Conservation (phyloP, 2,329 filamentous ascomycete genomes). For the Cladophialophora bantiana region DNA sequence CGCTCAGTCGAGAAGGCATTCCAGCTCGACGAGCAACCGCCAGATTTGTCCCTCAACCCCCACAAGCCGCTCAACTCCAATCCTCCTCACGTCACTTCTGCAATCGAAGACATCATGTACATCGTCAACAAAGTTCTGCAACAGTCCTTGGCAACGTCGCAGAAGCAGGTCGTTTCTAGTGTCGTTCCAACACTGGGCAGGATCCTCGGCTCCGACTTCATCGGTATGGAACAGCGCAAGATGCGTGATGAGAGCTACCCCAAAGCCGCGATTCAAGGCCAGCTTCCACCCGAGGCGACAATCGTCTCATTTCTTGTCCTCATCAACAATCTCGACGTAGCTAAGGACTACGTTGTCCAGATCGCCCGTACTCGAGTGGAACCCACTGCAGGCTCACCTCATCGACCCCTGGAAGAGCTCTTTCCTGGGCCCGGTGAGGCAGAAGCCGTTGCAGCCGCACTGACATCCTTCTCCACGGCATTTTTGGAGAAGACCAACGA, state of each 20-base stretch:
- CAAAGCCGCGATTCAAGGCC: slow-evolving; percentile 76
- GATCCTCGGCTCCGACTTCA: slow-evolving; percentile 86
- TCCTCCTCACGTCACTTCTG: slow-evolving; percentile 89
- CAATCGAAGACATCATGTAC: slow-evolving; percentile 99
- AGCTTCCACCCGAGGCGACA: slow-evolving; percentile 83
- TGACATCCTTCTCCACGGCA: slow-evolving; percentile 66
- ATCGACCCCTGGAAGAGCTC: slow-evolving; percentile 46
- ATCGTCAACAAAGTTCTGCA: slow-evolving; percentile 93
- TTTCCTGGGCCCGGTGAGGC: slow-evolving; percentile 85
- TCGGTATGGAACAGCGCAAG: slow-evolving; percentile 95
- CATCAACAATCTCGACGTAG: slow-evolving; percentile 93
- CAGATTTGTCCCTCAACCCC: slow-evolving; percentile 77
- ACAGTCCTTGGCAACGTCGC: slow-evolving; percentile 83
- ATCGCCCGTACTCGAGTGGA: slow-evolving; percentile 76
- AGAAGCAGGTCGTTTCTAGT: slow-evolving; percentile 76
- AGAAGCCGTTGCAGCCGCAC: slow-evolving; percentile 68
- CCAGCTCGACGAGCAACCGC: slow-evolving; percentile 88
- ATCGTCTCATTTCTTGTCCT: slow-evolving; percentile 89
- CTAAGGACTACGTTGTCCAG: slow-evolving; percentile 86
- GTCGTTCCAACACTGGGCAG: slow-evolving; percentile 80
- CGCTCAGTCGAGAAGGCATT: slow-evolving; percentile 97
- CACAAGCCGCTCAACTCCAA: slow-evolving; percentile 75
- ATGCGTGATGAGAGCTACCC: slow-evolving; percentile 98
- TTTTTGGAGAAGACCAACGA: slow-evolving; percentile 82
- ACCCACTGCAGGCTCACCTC: slow-evolving; percentile 51